A percentile compares a stretch with the other conserved stretches of the same genome.
phyloP scores from a whole-genome alignment of 495 filamentous ascomycete species.

The Rhizodiscina lignyota region DNA sequence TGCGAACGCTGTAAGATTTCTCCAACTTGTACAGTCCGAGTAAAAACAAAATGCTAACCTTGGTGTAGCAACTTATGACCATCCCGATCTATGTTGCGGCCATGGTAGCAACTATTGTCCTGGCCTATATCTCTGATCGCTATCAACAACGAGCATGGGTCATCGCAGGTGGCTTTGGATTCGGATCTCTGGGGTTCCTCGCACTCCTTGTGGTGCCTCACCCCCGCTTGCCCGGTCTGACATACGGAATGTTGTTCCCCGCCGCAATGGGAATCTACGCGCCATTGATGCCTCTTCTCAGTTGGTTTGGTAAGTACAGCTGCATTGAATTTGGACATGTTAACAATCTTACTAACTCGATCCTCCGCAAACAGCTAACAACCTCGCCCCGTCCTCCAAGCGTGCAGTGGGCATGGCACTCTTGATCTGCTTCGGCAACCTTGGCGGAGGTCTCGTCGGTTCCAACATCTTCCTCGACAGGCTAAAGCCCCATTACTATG shows the following conservation, averaged over 20 bases:
- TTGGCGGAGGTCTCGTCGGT: not conserved
- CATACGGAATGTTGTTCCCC: constrained; percentile 72
- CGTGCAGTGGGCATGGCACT: constrained; percentile 59
- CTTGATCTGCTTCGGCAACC: not conserved
- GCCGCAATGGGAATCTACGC: constrained; percentile 51
- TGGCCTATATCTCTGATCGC: constrained; percentile 66
- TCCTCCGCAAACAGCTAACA: too few relatives aligned
- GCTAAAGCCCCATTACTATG: too few relatives aligned
- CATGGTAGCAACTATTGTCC: constrained; percentile 51
- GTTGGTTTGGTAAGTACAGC: too few relatives aligned
- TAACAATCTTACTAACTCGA: too few relatives aligned
- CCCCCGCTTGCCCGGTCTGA: constrained; percentile 42
- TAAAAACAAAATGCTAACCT: too few relatives aligned
- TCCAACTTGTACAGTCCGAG: too few relatives aligned
- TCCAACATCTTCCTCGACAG: not conserved
- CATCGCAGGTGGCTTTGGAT: constrained; percentile 46
- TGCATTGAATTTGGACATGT: too few relatives aligned
- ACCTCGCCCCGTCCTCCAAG: constrained; percentile 69
- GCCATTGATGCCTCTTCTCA: constrained; percentile 55
- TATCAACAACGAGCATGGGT: constrained; percentile 68
- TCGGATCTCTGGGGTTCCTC: constrained; percentile 59
- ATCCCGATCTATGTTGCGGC: constrained; percentile 42
- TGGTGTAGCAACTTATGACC: constrained; percentile 65
- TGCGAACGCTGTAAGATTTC: too few relatives aligned
- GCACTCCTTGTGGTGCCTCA: constrained; percentile 38